A percentile compares a stretch with the other conserved stretches of the same genome.
Evolutionary conservation across 257 asterid species (phyloP).

Genomic region (Plectranthus barbatus): DNA sequence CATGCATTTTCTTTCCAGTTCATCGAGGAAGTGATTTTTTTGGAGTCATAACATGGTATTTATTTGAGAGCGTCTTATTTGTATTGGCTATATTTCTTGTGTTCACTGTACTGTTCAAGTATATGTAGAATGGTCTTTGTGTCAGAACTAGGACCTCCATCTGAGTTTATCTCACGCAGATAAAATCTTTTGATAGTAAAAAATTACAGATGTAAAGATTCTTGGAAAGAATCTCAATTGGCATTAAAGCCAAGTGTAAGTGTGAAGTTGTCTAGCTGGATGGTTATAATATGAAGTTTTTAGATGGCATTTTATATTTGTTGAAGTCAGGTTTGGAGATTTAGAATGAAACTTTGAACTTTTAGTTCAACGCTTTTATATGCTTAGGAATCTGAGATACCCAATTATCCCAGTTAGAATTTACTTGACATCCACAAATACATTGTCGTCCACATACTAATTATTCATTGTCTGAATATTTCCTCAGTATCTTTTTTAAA

Average conservation of each 20-base stretch:
- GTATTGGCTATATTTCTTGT: not conserved
- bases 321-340: not conserved
- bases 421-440: not conserved
- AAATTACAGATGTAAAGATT: not conserved
- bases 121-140: not conserved
- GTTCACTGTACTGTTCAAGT: not conserved
- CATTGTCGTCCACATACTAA: too few species aligned
- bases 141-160: not conserved
- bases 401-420: not conserved
- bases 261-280: not conserved
- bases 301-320: not conserved
- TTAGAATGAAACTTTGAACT: not conserved
- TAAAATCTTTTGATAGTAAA: not conserved
- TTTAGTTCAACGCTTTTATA: not conserved
- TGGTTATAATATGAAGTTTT: not conserved
- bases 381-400: not conserved
- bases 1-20: not conserved
- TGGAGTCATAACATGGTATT: not conserved
- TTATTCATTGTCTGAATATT: too few species aligned
- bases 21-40: not conserved
- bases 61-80: not conserved
- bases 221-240: not conserved
- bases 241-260: not conserved
- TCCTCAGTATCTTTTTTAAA: not conserved
- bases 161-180: not conserved